Conservation (phyloP, 208 protist species). For the Wallacemonas collosoma region DNA sequence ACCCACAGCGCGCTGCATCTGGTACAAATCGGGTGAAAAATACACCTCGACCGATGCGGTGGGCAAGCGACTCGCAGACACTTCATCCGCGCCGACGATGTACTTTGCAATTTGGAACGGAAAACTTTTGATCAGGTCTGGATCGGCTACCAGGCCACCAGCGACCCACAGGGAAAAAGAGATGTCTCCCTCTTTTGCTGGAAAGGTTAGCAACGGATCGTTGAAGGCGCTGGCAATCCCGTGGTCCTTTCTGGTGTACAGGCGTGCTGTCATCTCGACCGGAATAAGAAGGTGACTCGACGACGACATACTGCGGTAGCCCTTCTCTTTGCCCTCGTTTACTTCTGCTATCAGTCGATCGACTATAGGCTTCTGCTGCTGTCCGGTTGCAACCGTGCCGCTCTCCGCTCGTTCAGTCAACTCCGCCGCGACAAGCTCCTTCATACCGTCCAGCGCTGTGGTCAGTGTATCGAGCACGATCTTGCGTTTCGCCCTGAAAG, state of each 20-base stretch:
- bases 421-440: conserved; percentile 50
- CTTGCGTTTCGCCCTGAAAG: conserved; percentile 39
- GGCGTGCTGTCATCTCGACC: conserved; percentile 53
- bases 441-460: conserved; percentile 48
- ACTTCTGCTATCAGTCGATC: conserved; percentile 63
- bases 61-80: conserved; percentile 37
- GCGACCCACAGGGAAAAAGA: conserved; percentile 87
- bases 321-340: conserved; percentile 57
- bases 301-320: conserved; percentile 81
- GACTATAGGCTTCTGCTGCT: conserved; percentile 51
- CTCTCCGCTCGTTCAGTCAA: conserved; percentile 53
- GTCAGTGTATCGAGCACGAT: conserved; percentile 56
- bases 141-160: conserved; percentile 66
- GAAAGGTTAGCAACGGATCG: conserved; percentile 52
- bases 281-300: conserved; percentile 81
- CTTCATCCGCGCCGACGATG: conserved; percentile 21
- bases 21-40: conserved; percentile 82
- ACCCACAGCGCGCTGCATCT: conserved; percentile 61
- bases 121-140: conserved; percentile 61
- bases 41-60: conserved; percentile 79
- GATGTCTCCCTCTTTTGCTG: conserved; percentile 62
- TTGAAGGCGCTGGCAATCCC: conserved; percentile 64
- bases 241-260: conserved; percentile 65
- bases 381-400: conserved; percentile 51
- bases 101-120: conserved; percentile 86